Percentiles rank a stretch among this genome's conserved stretches.
Evolutionary conservation across 441 rosid species (phyloP).

Genomic region (Hura crepitans): DNA sequence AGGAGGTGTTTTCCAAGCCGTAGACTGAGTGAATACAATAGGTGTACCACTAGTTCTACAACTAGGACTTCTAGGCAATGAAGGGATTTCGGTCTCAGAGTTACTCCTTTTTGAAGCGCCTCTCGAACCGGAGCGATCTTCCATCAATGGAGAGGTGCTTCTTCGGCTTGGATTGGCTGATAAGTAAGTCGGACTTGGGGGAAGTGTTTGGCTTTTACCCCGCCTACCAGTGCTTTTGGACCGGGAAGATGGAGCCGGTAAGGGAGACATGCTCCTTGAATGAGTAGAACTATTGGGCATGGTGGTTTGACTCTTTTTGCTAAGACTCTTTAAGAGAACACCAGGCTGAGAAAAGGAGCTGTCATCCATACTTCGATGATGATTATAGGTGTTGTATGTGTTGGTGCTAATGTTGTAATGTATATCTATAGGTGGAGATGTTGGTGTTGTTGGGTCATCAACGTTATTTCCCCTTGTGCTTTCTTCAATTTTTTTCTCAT

Average conservation of each 20-base stretch:
- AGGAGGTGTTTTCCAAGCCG: conserved; percentile 47
- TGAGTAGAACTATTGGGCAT: not conserved
- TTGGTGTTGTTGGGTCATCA: conserved; percentile 25
- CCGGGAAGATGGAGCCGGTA: not conserved
- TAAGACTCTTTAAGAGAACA: conserved; percentile 30
- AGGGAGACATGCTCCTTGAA: not conserved
- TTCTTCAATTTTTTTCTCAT: conserved; percentile 18
- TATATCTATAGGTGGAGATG: not conserved
- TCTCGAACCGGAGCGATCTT: not conserved
- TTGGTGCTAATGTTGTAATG: conserved; percentile 5
- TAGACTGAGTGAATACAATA: conserved; percentile 59
- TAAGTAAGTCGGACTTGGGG: not conserved
- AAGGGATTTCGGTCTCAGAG: conserved; percentile 26
- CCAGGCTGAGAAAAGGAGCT: conserved; percentile 41
- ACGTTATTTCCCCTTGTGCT: conserved; percentile 12
- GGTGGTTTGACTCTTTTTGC: conserved; percentile 40
- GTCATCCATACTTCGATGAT: conserved; percentile 42
- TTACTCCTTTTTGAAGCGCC: conserved; percentile 12
- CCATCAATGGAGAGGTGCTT: not conserved
- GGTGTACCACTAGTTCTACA: conserved; percentile 38
- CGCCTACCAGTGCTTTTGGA: not conserved
- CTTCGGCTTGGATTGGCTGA: not conserved
- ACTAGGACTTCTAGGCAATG: conserved; percentile 35
- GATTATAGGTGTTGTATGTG: conserved; percentile 13
- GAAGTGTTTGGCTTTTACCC: not conserved